phyloP scores from a whole-genome alignment of 331 rosid genomes.

The Malus hybrid region DNA sequence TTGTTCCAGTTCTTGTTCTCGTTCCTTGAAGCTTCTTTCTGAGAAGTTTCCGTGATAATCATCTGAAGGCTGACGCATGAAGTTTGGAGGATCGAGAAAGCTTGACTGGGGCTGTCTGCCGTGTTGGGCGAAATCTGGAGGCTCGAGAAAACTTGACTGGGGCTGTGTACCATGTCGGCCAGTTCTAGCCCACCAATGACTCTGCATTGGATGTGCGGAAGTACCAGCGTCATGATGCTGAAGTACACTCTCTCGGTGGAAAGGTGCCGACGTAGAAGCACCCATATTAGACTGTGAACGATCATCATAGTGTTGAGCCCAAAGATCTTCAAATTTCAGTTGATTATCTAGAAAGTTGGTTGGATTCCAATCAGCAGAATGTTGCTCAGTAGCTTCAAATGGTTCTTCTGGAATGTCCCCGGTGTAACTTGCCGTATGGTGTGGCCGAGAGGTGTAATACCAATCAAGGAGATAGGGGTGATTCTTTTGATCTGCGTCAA shows the following conservation, averaged over 20 bases:
- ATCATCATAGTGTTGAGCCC: conserved; percentile 22
- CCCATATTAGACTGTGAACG: conserved; percentile 45
- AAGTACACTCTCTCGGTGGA: conserved; percentile 46
- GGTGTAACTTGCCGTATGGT: neutral
- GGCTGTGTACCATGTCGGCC: conserved; percentile 16
- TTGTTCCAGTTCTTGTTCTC: conserved; percentile 10
- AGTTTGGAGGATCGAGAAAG: conserved; percentile 87
- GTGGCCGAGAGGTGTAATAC: conserved; percentile 59
- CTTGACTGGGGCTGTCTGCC: conserved; percentile 49
- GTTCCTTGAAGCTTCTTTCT: conserved; percentile 26
- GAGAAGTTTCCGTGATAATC: conserved; percentile 24
- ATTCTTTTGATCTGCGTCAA: conserved; percentile 50
- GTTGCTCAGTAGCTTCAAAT: conserved; percentile 30
- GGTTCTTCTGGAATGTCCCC: conserved; percentile 34
- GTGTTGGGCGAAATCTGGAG: conserved; percentile 49
- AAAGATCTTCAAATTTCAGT: conserved; percentile 35
- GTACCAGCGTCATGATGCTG: conserved; percentile 25
- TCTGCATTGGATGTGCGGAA: conserved; percentile 18
- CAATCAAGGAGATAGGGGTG: conserved; percentile 79
- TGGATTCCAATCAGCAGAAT: conserved; percentile 42
- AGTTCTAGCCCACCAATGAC: conserved; percentile 77
- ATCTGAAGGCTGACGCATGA: conserved; percentile 24
- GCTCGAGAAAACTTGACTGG: conserved; percentile 80
- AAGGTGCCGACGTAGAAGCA: conserved; percentile 68
- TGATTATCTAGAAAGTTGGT: conserved; percentile 29